Percentiles rank a stretch among this genome's conserved stretches.
These are phyloP conservation scores for Blattamonas nauphoetae DNA, from an alignment of 78 protist species.

Conservation along the genomic window DNA sequence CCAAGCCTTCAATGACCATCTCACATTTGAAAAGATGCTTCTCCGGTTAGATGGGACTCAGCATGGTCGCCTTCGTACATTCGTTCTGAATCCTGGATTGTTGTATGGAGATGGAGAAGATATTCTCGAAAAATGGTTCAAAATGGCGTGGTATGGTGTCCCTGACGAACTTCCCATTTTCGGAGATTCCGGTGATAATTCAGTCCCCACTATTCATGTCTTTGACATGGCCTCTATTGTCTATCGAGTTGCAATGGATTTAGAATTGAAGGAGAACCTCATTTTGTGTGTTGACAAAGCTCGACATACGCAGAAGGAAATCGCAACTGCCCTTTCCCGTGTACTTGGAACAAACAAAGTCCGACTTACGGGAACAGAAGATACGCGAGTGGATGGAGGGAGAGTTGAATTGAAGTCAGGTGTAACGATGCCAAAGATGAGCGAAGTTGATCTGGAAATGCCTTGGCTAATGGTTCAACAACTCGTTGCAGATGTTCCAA, in stretches of 20 bases:
- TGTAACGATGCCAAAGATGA: background rate
- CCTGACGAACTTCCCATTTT: background rate
- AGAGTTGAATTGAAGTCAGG: background rate
- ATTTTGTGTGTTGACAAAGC: background rate
- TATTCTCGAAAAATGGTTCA: background rate
- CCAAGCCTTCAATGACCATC: background rate
- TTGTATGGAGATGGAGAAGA: constrained; percentile 8
- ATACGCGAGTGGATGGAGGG: background rate
- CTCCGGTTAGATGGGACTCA: background rate
- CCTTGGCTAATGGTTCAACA: background rate
- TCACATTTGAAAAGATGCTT: background rate
- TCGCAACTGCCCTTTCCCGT: background rate
- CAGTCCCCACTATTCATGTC: background rate
- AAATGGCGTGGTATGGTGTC: background rate
- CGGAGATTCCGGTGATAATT: background rate
- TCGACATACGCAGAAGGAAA: background rate
- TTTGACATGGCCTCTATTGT: background rate
- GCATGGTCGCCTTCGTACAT: background rate
- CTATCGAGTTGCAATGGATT: background rate
- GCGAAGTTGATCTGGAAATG: no score
- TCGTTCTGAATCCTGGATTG: background rate
- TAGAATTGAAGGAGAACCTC: background rate
- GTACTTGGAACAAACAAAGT: background rate
- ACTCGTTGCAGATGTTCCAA: background rate
- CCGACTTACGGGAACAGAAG: background rate